A percentile compares a stretch with the other conserved stretches of the same genome.
phyloP scores from a whole-genome alignment of 1,139 yeast genomes.

The Yamadazyma buinensis region DNA sequence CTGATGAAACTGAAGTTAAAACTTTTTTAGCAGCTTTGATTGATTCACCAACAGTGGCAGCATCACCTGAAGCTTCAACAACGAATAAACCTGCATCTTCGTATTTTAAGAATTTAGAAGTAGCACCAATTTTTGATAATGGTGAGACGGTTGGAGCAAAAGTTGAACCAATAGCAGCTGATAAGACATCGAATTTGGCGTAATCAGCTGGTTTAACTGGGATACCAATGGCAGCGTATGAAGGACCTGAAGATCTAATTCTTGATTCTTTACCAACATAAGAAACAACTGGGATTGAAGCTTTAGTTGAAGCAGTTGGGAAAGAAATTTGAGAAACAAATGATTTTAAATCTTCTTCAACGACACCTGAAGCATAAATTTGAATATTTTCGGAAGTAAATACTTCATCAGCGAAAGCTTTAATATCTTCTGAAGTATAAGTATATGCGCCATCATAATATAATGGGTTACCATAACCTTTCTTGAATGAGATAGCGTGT shows the following conservation, averaged over 20 bases:
- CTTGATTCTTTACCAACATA: slow-evolving; percentile 73
- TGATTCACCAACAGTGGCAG: slow-evolving; percentile 58
- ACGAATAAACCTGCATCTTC: slow-evolving; percentile 82
- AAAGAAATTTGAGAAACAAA: slow-evolving; percentile 70
- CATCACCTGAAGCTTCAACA: slow-evolving; percentile 58
- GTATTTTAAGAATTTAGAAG: slow-evolving; percentile 64
- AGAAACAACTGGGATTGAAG: slow-evolving; percentile 39
- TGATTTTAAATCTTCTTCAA: slow-evolving; percentile 62
- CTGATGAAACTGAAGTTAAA: slow-evolving; percentile 33
- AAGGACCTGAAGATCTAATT: slow-evolving; percentile 61
- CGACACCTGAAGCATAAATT: slow-evolving; percentile 72
- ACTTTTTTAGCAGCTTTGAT: slow-evolving; percentile 63
- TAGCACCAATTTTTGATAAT: slow-evolving; percentile 49
- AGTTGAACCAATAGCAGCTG: slow-evolving; percentile 70
- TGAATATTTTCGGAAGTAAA: slow-evolving; percentile 71
- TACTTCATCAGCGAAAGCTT: slow-evolving; percentile 61
- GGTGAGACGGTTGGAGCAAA: slow-evolving; percentile 48
- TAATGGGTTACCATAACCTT: slow-evolving; percentile 84
- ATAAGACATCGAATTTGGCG: slow-evolving; percentile 67
- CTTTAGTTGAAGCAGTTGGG: slow-evolving; percentile 52
- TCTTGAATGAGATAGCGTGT: slow-evolving; percentile 80
- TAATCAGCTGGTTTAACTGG: slow-evolving; percentile 66
- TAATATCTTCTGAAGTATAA: slow-evolving; percentile 63
- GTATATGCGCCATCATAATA: slow-evolving; percentile 63
- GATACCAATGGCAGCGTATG: slow-evolving; percentile 77